Base-by-base conservation (phyloP, 2,329 filamentous ascomycete genomes). In the Didymosphaeria variabile region DNA sequence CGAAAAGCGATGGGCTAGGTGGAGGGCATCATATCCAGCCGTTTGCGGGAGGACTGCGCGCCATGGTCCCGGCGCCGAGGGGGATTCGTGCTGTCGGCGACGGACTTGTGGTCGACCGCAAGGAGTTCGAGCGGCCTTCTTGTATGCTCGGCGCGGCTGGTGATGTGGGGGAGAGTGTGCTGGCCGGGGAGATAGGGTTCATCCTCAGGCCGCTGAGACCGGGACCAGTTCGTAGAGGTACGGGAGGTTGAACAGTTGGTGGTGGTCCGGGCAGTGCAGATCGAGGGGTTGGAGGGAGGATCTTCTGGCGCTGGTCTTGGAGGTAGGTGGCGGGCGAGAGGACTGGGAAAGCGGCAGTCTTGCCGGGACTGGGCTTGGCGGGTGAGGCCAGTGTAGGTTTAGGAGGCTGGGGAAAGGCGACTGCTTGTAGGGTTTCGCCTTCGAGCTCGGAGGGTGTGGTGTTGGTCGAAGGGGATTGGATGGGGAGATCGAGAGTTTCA, bases 41-140 rank as follows among this genome's bases (percentile, higher is more conserved):
- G 46, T 73, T 72, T 5, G 66, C 70, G 51, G 72, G 73, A 13
- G 74, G 73, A 52, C 67, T 75, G 12, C 76, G 67, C 50, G 72
- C 69, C 73, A 78, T 78, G 7, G 75, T 78, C 19, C 75, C 75
- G n/a, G 71, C 74, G 19, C 75, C 75, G 13, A 75, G 68, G 7
- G 73, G 74, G 52, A 77, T 74, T 38, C 71, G 55, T 15, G 74
- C 73, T 7, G 73, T 76, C 0, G 75, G 74, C 21, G 72, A 73
- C 9, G 64, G 72, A 6, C 64, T 60, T 17, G 63, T 50, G 19
- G 54, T 49, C 12, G 64, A 63, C 42, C 62, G 58, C 50, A 61
- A 60, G 36, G 65, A 67, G 34, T 63, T 65, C 4, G 67, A 63
- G 45, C 63, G 58, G 29, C 61, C 32, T 9, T 64, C 36, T 1